Evolutionary conservation across 192 early-diverging fungal species (phyloP), one percentile per base, ranked within the genome.

Genomic region (Rhizophagus clarus): DNA sequence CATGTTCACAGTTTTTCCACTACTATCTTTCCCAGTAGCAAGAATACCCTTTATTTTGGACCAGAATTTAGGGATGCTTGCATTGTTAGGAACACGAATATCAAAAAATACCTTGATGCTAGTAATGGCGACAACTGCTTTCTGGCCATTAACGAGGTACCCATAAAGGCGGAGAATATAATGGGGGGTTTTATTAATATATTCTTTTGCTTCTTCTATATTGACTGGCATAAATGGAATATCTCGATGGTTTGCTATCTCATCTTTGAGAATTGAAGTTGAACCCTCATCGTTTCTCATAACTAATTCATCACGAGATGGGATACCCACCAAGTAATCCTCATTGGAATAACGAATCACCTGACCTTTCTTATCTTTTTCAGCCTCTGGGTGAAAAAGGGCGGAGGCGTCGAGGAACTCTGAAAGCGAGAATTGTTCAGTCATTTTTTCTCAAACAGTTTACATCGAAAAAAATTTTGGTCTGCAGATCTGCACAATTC

Each of bases 201-300:
- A 73, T 49, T 73, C 71, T 6, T 74, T 74, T 56, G 34, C 37
- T 74, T 74, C 47, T 51, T 56, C n/a, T 22, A 74, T 51, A 15
- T 74, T 26, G 15, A 7, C 15, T n/a, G 72, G 72, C 72, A 74
- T 74, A 24, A 74, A 74, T 32, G 45, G 47, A 17, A 74, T 74
- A 74, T 24, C 32, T 74, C 47, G 3, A 8, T 42, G 9, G 5
- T 47, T 74, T 17, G 42, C n/a, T 73, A 73, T 45, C 3, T 9
- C 22, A 6, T 49, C 37, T 6, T 74, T 37, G 45, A 74, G 34
- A 74, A 22, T 74, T 47, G n/a, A 40, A 47, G 47, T 74, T 15
- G 72, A 74, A 6, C 72, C 72, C 37, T 45, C 20, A 26, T 74
- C 10, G 28, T 74, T 74, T 74, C 47, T 37, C 22, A 3, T 7